A percentile compares a stretch with the other conserved stretches of the same genome.
Conservation (phyloP, 371 early-diverging fungal species). For the Parasitella parasitica region DNA sequence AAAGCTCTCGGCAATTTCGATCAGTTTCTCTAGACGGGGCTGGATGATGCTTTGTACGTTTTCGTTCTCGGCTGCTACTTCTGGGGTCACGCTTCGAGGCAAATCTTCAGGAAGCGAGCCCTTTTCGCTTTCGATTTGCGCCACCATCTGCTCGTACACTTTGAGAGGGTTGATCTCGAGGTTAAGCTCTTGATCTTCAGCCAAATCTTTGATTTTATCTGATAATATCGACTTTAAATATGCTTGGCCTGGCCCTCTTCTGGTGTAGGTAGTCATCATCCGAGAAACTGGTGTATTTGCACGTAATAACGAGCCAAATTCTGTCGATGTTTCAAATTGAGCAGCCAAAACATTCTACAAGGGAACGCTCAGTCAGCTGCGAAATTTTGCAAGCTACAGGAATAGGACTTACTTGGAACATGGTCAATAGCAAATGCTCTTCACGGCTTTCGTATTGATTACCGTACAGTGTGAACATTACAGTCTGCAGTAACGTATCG, state of each 20-base stretch:
- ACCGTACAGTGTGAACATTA: constrained; percentile 95
- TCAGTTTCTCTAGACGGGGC: constrained; percentile 73
- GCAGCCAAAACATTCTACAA: constrained; percentile 80
- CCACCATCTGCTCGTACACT: constrained; percentile 81
- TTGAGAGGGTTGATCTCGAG: constrained; percentile 91
- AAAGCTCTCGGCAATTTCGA: constrained; percentile 79
- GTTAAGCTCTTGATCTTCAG: constrained; percentile 71
- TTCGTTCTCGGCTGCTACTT: constrained; percentile 68
- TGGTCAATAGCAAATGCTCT: constrained; percentile 90
- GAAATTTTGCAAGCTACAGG: not conserved
- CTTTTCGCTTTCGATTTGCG: constrained; percentile 69
- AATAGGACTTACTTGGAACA: constrained; percentile 80
- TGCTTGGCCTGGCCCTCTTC: constrained; percentile 91
- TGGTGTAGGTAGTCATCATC: constrained; percentile 96
- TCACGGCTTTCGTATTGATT: constrained; percentile 95
- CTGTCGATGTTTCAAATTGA: constrained; percentile 88
- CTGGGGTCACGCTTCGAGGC: constrained; percentile 63
- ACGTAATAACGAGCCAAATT: constrained; percentile 85
- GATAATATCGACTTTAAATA: constrained; percentile 89
- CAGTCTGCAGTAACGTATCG: constrained; percentile 90
- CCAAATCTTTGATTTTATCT: constrained; percentile 74
- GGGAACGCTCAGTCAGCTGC: not conserved
- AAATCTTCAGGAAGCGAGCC: constrained; percentile 55
- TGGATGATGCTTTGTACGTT: constrained; percentile 74
- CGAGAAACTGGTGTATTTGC: constrained; percentile 96